These are phyloP conservation scores for Leptomonas pyrrhocoris DNA, from an alignment of 208 protist species.

Conservation along the genomic window DNA sequence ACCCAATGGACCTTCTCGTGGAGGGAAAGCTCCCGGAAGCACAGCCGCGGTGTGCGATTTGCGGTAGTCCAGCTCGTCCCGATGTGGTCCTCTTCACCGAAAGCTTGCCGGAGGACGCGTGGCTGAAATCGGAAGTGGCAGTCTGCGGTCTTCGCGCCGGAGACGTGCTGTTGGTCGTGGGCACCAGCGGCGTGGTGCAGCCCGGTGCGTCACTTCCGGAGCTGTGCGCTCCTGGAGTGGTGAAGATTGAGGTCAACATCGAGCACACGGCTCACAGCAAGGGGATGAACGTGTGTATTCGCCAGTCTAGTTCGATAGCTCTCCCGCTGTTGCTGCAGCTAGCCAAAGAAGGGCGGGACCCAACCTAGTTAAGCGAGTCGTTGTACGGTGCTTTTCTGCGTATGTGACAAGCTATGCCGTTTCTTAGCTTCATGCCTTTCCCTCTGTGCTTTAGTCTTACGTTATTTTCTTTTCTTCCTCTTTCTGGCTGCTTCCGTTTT, in stretches of 20 bases:
- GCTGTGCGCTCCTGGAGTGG: constrained; percentile 12
- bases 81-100: constrained; percentile 38
- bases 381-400: constrained; percentile 4
- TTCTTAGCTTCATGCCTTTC: too few species aligned
- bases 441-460: too few species aligned
- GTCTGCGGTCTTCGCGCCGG: constrained; percentile 8
- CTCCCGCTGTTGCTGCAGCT: constrained; percentile 5
- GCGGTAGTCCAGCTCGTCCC: constrained; percentile 30
- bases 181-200: constrained; percentile 36
- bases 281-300: constrained; percentile 28
- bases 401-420: constrained; percentile 37
- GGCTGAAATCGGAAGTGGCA: constrained; percentile 2
- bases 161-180: constrained; percentile 32
- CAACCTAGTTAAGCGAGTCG: too few species aligned
- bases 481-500: too few species aligned
- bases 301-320: background rate
- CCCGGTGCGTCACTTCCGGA: constrained; percentile 27
- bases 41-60: constrained; percentile 25
- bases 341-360: background rate
- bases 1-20: constrained; percentile 23
- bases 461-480: too few species aligned
- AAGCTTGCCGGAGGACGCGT: constrained; percentile 24
- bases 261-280: constrained; percentile 19
- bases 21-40: constrained; percentile 22
- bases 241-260: constrained; percentile 36